These are phyloP conservation scores for Diutina ranongensis DNA, from an alignment of 1,139 yeast genomes.

Conservation along the genomic window DNA sequence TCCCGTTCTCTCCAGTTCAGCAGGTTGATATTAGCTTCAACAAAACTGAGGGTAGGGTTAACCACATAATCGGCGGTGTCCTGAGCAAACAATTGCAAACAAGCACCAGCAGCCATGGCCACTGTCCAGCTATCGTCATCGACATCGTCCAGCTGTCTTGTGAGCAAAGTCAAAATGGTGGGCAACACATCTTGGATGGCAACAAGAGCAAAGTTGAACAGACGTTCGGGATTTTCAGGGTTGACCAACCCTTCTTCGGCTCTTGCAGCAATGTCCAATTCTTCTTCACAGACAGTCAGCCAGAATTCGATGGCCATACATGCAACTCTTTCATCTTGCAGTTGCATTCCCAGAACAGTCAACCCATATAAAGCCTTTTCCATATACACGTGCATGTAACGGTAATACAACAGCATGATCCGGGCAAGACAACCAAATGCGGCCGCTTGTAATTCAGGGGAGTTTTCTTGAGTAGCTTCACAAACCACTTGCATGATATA, in stretches of 20 bases:
- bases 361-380: constrained; percentile 89
- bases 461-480: constrained; percentile 90
- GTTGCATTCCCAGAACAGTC: constrained; percentile 87
- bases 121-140: constrained; percentile 97
- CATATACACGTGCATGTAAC: constrained; percentile 89
- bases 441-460: constrained; percentile 76
- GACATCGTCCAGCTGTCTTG: constrained; percentile 83
- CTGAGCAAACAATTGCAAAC: constrained; percentile 88
- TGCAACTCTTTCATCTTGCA: constrained; percentile 75
- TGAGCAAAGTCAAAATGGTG: constrained; percentile 63
- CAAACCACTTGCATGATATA: constrained; percentile 98
- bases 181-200: constrained; percentile 85
- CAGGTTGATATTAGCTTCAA: constrained; percentile 56
- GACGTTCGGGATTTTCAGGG: constrained; percentile 26
- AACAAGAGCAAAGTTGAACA: constrained; percentile 65
- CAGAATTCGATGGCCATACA: constrained; percentile 99
- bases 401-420: constrained; percentile 83
- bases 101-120: constrained; percentile 98
- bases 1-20: constrained; percentile 76
- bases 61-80: constrained; percentile 79
- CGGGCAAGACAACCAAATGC: constrained; percentile 94
- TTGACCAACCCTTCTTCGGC: constrained; percentile 45
- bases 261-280: constrained; percentile 65
- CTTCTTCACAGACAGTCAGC: constrained; percentile 97
- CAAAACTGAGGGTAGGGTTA: constrained; percentile 74